Percentiles rank a stretch among this genome's conserved stretches.
Evolutionary conservation across 2,329 filamentous ascomycete species (phyloP).

Genomic region (Ustilaginoidea virens): DNA sequence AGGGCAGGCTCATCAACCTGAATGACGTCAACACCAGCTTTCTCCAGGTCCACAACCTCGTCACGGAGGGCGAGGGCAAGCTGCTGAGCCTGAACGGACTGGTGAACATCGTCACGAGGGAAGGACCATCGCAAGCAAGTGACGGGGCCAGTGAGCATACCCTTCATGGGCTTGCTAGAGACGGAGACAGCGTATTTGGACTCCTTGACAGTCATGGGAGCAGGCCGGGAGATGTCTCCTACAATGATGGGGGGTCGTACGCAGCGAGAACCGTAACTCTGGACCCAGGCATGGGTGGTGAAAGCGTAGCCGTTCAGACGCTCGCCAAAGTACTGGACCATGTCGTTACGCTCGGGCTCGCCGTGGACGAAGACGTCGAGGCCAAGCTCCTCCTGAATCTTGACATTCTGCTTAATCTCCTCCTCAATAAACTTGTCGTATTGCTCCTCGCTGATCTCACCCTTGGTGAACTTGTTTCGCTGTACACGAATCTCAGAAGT

Average conservation of each 20-base stretch:
- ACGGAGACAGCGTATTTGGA: slow-evolving; percentile 95
- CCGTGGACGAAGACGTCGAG: slow-evolving; percentile 97
- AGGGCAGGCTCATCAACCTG: slow-evolving; percentile 99
- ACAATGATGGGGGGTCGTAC: slow-evolving; percentile 97
- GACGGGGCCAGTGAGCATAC: slow-evolving; percentile 98
- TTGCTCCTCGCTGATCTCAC: slow-evolving; percentile 78
- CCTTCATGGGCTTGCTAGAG: slow-evolving; percentile 99
- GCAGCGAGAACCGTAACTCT: slow-evolving; percentile 96
- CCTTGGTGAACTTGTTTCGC: slow-evolving; percentile 98
- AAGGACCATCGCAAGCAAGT: slow-evolving; percentile 99
- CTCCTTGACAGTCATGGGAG: slow-evolving; percentile 99
- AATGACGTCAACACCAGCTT: slow-evolving; percentile 92
- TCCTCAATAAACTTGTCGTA: slow-evolving; percentile 99
- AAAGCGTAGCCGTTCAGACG: slow-evolving; percentile 93
- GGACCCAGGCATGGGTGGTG: slow-evolving; percentile 98
- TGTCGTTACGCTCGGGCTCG: slow-evolving; percentile 99
- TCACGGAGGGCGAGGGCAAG: slow-evolving; percentile 95
- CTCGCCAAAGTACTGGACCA: slow-evolving; percentile 99
- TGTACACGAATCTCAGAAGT: slow-evolving; percentile 96
- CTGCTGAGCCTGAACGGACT: slow-evolving; percentile 97
- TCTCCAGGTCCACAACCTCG: slow-evolving; percentile 95
- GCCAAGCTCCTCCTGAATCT: slow-evolving; percentile 95
- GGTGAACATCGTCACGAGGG: slow-evolving; percentile 98
- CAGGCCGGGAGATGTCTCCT: slow-evolving; percentile 92
- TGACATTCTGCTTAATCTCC: slow-evolving; percentile 90